phyloP scores from a whole-genome alignment of 306 rosid species.

The Argentina anserina region DNA sequence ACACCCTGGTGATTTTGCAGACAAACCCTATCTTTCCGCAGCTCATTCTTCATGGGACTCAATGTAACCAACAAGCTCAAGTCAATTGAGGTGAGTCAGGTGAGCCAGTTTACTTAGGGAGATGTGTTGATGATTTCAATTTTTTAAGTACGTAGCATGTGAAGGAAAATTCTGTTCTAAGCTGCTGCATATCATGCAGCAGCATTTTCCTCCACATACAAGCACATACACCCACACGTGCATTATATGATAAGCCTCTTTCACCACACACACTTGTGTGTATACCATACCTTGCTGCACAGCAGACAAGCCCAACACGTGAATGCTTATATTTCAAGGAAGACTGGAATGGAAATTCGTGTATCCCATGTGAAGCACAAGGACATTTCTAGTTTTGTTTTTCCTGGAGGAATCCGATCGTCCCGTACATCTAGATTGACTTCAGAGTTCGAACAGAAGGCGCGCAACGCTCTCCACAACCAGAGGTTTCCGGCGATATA shows the following conservation, averaged over 20 bases:
- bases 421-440: slow-evolving; percentile 41
- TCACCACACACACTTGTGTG: no score
- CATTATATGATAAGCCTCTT: no score
- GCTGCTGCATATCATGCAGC: no score
- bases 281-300: no score
- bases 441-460: slow-evolving; percentile 52
- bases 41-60: slow-evolving; percentile 92
- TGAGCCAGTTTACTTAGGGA: slow-evolving; percentile 49
- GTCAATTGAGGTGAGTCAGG: slow-evolving; percentile 45
- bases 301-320: no score
- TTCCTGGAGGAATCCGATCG: slow-evolving; percentile 74
- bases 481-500: slow-evolving; percentile 41
- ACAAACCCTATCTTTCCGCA: slow-evolving; percentile 56
- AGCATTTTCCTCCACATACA: no score
- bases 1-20: slow-evolving; percentile 78
- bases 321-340: slow-evolving; percentile 47
- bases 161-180: no score
- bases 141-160: no score
- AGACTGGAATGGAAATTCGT: slow-evolving; percentile 73
- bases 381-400: slow-evolving; percentile 62
- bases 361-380: slow-evolving; percentile 77
- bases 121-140: slow-evolving; percentile 69
- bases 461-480: slow-evolving; percentile 42
- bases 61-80: slow-evolving; percentile 67
- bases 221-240: no score